Base-by-base conservation (phyloP, 345 rosid species). In the Populus tremula region DNA sequence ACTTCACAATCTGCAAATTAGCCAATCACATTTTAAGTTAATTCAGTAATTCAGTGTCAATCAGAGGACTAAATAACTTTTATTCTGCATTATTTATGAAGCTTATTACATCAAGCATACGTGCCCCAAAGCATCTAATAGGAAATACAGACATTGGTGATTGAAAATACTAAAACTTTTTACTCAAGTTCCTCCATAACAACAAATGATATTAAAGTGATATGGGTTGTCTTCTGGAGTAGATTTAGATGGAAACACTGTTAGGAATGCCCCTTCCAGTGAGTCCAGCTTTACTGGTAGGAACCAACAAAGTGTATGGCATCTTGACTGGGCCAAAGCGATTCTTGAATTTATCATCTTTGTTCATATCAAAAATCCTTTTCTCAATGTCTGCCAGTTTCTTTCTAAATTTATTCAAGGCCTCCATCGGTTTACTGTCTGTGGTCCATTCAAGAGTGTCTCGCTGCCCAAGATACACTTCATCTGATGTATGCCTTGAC, bases 401-500 rank as follows among this genome's bases (percentile, higher is more conserved):
- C 84, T 74, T 80, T 5, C 85, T 83, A 23, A 87, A 87, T 61
- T 39, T 73, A 53, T 85, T 64, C 38, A 87, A 85, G 0, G 88
- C 90, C 54, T 76, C 64, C n/a, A 80, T 5, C 1, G 85, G 75
- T 41, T 25, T 41, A 0, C 16, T 17, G 21, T 87, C 88, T 3
- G 79, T 39, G 0, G 90, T 87, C 90, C 90, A 87, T 39, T 83
- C 86, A 0, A 83, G 80, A n/a, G 69, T 79, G 70, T 33, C 70
- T n/a, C 88, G 72, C 78, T 83, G 82, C 25, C 90, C 90, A 1
- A 87, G 81, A 23, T 85, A 87, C 20, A 85, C 82, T 76, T 85
- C 90, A 8, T 87, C 90, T 3, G 85, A 69, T 2, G 90, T 71
- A 75, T 87, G 89, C 80, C 77, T 81, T 2, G 89, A 87, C 72